A percentile compares a stretch with the other conserved stretches of the same genome.
These are phyloP conservation scores for Pelargonium citronellum DNA, from an alignment of 441 rosid species.

Conservation along the genomic window DNA sequence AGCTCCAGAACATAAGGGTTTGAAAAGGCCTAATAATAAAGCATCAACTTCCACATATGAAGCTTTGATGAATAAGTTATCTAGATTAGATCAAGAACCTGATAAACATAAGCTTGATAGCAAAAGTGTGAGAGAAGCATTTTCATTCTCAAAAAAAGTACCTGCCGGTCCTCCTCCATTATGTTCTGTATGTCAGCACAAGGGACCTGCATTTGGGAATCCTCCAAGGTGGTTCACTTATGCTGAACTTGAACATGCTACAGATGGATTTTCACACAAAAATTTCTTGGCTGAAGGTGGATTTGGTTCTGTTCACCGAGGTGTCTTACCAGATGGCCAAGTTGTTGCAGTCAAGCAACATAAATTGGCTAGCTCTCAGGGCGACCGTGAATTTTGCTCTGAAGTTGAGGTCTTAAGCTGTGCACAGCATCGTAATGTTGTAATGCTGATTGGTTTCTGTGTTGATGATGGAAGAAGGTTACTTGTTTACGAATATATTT, in stretches of 20 bases:
- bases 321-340: slow-evolving; percentile 82
- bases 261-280: slow-evolving; percentile 83
- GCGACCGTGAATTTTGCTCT: slow-evolving; percentile 96
- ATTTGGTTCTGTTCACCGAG: slow-evolving; percentile 96
- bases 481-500: slow-evolving; percentile 90
- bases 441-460: slow-evolving; percentile 90
- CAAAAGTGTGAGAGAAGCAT: slow-evolving; percentile 78
- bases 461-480: slow-evolving; percentile 90
- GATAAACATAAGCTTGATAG: slow-evolving; percentile 67
- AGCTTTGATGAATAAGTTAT: slow-evolving; percentile 61
- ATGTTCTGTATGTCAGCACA: slow-evolving; percentile 93
- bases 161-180: slow-evolving; percentile 94
- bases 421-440: slow-evolving; percentile 99
- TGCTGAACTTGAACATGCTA: slow-evolving; percentile 87
- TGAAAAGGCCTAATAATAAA: slow-evolving; percentile 38
- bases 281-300: slow-evolving; percentile 99
- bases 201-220: slow-evolving; percentile 92
- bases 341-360: slow-evolving; percentile 97
- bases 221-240: slow-evolving; percentile 94
- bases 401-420: slow-evolving; percentile 99
- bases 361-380: slow-evolving; percentile 92
- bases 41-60: slow-evolving; percentile 45
- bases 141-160: slow-evolving; percentile 66
- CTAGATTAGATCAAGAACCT: slow-evolving; percentile 58
- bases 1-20: slow-evolving; percentile 38